phyloP scores from a whole-genome alignment of 495 filamentous ascomycete genomes.

The Penicillium turbatum region DNA sequence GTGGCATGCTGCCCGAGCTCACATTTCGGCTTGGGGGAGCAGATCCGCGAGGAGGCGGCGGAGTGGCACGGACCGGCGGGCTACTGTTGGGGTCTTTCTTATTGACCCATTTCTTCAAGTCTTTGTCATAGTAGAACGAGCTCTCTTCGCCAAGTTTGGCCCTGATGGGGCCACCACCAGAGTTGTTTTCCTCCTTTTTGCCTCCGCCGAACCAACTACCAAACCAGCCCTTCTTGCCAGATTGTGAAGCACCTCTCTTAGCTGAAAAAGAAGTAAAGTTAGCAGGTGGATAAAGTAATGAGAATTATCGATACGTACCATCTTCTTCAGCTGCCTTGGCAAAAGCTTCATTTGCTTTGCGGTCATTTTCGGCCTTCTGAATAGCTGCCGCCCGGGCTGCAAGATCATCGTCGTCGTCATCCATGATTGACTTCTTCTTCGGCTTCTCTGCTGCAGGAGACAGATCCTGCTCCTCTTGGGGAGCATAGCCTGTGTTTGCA shows the following conservation, averaged over 20 bases:
- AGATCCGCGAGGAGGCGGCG: constrained; percentile 49
- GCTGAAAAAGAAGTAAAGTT: constrained; percentile 30
- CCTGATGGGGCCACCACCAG: constrained; percentile 62
- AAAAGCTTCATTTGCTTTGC: constrained; percentile 70
- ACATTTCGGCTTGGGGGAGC: constrained; percentile 40
- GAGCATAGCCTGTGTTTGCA: constrained; percentile 18
- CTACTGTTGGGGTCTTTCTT: constrained; percentile 66
- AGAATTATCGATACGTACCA: constrained; percentile 41
- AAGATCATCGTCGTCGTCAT: constrained; percentile 61
- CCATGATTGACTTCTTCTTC: constrained; percentile 78
- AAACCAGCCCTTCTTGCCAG: constrained; percentile 77
- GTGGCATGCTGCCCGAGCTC: constrained; percentile 35
- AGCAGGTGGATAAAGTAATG: constrained; percentile 12
- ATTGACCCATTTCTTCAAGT: constrained; percentile 96
- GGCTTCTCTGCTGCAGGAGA: constrained; percentile 48
- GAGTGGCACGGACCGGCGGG: constrained; percentile 46
- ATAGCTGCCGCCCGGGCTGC: constrained; percentile 48
- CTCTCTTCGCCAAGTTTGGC: constrained; percentile 95
- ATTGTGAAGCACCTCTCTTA: constrained; percentile 32
- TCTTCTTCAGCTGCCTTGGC: constrained; percentile 81
- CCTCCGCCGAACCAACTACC: constrained; percentile 72
- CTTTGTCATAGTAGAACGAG: constrained; percentile 88
- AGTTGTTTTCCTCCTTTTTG: constrained; percentile 65
- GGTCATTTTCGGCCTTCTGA: constrained; percentile 50
- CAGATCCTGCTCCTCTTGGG: constrained; percentile 33